A percentile compares a stretch with the other conserved stretches of the same genome.
These are phyloP conservation scores for Penicillium olsonii DNA, from an alignment of 2,329 filamentous ascomycete genomes.

Conservation along the genomic window DNA sequence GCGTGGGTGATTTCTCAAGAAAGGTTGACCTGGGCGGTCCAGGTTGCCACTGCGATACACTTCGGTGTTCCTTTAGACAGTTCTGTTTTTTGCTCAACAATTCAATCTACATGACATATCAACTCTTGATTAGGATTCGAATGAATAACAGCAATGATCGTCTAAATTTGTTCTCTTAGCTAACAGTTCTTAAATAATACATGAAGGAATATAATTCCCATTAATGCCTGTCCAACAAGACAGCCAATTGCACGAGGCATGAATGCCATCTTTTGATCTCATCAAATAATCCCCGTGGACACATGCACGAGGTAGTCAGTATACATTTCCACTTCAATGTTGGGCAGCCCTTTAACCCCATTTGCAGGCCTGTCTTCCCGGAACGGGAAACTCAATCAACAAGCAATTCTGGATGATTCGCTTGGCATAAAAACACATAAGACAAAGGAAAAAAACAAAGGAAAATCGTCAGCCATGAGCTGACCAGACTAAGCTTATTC, in stretches of 20 bases:
- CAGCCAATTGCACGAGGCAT: too few species aligned
- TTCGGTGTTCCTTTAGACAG: constrained; percentile 6
- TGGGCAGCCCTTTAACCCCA: too few species aligned
- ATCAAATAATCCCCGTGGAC: too few species aligned
- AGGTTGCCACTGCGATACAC: constrained; percentile 14
- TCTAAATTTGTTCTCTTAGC: too few species aligned
- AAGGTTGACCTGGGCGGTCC: constrained; percentile 17
- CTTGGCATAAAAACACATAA: neutral
- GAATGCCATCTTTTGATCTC: too few species aligned
- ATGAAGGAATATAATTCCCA: neutral
- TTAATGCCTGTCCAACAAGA: neutral
- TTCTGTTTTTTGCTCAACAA: constrained; percentile 12
- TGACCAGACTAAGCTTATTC: neutral
- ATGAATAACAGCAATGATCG: neutral
- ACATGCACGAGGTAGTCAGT: too few species aligned
- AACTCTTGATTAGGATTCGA: neutral
- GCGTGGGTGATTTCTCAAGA: constrained; percentile 27
- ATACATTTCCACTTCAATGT: too few species aligned
- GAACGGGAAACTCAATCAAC: too few species aligned
- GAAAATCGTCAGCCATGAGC: constrained; percentile 18
- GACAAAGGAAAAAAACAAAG: constrained; percentile 5
- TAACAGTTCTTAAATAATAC: constrained; percentile 5
- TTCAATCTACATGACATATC: constrained; percentile 4
- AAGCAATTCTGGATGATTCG: too few species aligned
- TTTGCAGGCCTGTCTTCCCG: too few species aligned